Percentiles rank a stretch among this genome's conserved stretches.
These are phyloP conservation scores for Bretschneidera sinensis DNA, from an alignment of 345 rosid species.

Conservation along the genomic window DNA sequence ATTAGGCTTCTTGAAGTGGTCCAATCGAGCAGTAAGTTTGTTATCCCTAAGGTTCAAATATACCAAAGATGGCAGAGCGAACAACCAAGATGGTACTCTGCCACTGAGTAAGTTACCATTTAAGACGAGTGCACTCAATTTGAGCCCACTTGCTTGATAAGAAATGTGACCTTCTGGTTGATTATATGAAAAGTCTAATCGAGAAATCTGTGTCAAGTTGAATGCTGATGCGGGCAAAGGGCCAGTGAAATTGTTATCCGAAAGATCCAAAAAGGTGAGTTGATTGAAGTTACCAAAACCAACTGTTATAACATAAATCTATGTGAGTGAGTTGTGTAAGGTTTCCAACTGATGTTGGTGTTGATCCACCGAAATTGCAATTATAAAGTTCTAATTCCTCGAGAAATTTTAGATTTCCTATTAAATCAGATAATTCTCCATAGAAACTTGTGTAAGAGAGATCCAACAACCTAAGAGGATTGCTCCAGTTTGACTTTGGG, in stretches of 20 bases:
- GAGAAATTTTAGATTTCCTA: conserved; percentile 9
- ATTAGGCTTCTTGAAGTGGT: not conserved
- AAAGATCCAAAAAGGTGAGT: conserved; percentile 14
- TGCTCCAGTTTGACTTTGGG: no score
- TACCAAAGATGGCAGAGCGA: not conserved
- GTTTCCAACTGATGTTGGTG: conserved; percentile 23
- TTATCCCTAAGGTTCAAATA: not conserved
- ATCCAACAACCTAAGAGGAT: no score
- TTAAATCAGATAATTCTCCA: conserved; percentile 22
- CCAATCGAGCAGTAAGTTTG: not conserved
- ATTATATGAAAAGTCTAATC: not conserved
- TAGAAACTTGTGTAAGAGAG: no score
- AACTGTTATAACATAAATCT: no score
- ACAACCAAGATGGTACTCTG: conserved; percentile 9
- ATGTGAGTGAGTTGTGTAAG: no score
- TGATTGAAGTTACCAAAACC: no score
- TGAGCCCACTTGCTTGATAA: no score
- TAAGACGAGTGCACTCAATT: no score
- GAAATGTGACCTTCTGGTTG: no score
- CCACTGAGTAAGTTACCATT: no score
- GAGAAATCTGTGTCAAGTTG: no score
- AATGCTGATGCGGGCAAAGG: no score
- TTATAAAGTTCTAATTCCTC: not conserved
- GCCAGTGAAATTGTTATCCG: conserved; percentile 29
- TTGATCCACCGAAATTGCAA: conserved; percentile 19